Base-by-base conservation (phyloP, 129 eudicot species). In the Escallonia rubra region DNA sequence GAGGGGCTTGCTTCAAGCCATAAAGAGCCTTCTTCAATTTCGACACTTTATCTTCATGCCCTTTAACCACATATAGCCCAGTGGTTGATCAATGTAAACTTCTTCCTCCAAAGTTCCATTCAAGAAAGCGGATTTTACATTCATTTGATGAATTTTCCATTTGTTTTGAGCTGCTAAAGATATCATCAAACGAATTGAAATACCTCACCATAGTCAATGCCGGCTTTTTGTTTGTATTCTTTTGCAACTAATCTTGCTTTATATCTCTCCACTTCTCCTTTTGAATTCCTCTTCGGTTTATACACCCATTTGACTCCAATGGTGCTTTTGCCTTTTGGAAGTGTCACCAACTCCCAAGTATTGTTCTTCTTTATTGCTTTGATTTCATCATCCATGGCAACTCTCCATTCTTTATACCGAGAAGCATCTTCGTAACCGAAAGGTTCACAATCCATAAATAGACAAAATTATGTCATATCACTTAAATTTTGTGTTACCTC, bases 241-340 rank as follows among this genome's bases (percentile, higher is more conserved):
- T n/a, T n/a, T n/a, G n/a, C n/a, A n/a, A n/a, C n/a, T n/a, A n/a
- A n/a, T n/a, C n/a, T n/a, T n/a, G n/a, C n/a, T n/a, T n/a, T n/a
- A n/a, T n/a, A n/a, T n/a, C n/a, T n/a, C n/a, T n/a, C n/a, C n/a
- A n/a, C n/a, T n/a, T n/a, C n/a, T n/a, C n/a, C n/a, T n/a, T n/a
- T n/a, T n/a, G n/a, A 41, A 42, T 68, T 68, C 40, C 13, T 41
- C 64, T 68, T 55, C 23, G 39, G 8, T 11, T 68, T 68, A 5
- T 53, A 57, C 14, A 57, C 64, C 73, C 73, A 68, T 10, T 69
- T 56, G 7, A 65, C 64, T n/a, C 65, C 73, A 43, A 69, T 58
- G 2, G 14, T 11, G 41, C n/a, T 63, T 7, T 44, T 7, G 3
- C 42, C 54, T 8, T 9, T 41, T 9, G 52, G 72, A 11, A 67